A percentile compares a stretch with the other conserved stretches of the same genome.
phyloP scores from a whole-genome alignment of 495 filamentous ascomycete species.

The Baudoinia panamericana region DNA sequence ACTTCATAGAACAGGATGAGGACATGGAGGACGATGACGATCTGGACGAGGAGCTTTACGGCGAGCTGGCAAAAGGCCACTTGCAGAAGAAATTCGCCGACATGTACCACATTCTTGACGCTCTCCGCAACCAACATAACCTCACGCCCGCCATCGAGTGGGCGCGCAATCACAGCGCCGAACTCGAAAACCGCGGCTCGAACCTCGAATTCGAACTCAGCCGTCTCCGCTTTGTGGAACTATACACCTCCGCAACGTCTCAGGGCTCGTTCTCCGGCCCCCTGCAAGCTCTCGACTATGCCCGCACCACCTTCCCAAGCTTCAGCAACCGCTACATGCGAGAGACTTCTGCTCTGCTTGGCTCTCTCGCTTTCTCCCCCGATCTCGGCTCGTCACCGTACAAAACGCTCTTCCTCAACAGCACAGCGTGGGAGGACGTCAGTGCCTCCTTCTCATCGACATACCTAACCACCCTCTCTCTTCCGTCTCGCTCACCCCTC shows the following conservation, averaged over 20 bases:
- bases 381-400: slow-evolving; percentile 65
- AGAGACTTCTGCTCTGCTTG: slow-evolving; percentile 65
- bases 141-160: slow-evolving; percentile 74
- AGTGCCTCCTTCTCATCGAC: slow-evolving; percentile 76
- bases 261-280: slow-evolving; percentile 30
- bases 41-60: slow-evolving; percentile 45
- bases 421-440: slow-evolving; percentile 64
- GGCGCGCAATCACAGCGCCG: slow-evolving; percentile 54
- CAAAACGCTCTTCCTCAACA: slow-evolving; percentile 55
- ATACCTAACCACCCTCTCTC: slow-evolving; percentile 82
- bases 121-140: slow-evolving; percentile 55
- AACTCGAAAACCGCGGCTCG: slow-evolving; percentile 69
- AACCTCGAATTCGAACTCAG: slow-evolving; percentile 92
- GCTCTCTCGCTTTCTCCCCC: slow-evolving; percentile 61
- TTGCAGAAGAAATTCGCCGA: slow-evolving; percentile 69
- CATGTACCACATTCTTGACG: slow-evolving; percentile 81
- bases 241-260: slow-evolving; percentile 41
- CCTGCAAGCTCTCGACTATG: slow-evolving; percentile 58
- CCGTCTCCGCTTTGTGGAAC: slow-evolving; percentile 73
- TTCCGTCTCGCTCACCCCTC: slow-evolving; percentile 78
- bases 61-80: slow-evolving; percentile 25
- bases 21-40: slow-evolving; percentile 18
- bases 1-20: slow-evolving; percentile 6
- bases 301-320: slow-evolving; percentile 45
- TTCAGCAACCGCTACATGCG: slow-evolving; percentile 57